Conservation (phyloP, 345 rosid species). For the Noccaea bulbosa region DNA sequence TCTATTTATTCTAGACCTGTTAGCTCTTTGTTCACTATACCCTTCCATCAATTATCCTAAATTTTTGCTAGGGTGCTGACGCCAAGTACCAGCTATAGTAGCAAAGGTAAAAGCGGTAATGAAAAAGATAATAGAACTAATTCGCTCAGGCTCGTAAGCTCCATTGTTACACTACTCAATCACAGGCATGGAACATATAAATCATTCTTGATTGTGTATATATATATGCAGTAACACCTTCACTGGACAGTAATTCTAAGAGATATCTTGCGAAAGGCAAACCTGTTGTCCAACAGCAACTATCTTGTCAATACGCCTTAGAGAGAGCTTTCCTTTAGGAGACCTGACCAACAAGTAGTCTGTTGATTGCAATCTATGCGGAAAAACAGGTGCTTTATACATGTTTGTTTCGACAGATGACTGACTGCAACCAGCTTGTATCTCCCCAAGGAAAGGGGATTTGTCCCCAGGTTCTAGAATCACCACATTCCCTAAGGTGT, state of each 20-base stretch:
- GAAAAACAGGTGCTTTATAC: conserved; percentile 90
- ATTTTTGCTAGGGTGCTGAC: conserved; percentile 10
- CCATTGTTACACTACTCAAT: conserved; percentile 10
- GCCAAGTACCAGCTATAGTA: conserved; percentile 2
- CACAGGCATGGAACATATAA: conserved; percentile 18
- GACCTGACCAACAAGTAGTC: conserved; percentile 92
- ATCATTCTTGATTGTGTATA: conserved; percentile 1
- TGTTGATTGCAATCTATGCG: conserved; percentile 80
- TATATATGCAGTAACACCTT: conserved; percentile 11
- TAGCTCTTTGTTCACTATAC: conserved; percentile 20
- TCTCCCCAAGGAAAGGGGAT: conserved; percentile 96
- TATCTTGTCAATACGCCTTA: conserved; percentile 89
- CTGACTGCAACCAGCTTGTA: conserved; percentile 77
- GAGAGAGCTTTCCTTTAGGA: conserved; percentile 91
- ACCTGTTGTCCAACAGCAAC: conserved; percentile 97
- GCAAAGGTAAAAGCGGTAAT: conserved; percentile 16
- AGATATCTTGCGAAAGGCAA: conserved; percentile 36
- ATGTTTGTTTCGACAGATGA: conserved; percentile 91
- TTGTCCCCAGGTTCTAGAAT: conserved; percentile 83
- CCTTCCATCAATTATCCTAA: conserved; percentile 29
- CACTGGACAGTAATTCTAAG: conserved; percentile 9
- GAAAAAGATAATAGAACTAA: not conserved
- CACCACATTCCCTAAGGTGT: conserved; percentile 69
- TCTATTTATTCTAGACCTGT: conserved; percentile 19
- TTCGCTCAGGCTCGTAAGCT: conserved; percentile 5